Evolutionary conservation across 2,329 filamentous ascomycete species (phyloP).

Genomic region (Paecilomyces niveus): DNA sequence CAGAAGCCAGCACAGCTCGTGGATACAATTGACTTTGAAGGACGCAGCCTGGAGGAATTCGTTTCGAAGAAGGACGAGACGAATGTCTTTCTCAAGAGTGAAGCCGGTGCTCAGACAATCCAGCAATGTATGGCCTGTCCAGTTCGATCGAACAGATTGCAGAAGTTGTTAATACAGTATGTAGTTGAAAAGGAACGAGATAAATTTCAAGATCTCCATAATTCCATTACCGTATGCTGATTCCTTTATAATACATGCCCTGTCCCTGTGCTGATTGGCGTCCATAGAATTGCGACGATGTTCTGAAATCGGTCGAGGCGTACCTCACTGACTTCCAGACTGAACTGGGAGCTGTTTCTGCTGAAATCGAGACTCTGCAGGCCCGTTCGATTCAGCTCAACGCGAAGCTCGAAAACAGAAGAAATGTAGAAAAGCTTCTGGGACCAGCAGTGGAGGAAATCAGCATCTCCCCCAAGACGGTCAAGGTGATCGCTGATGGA

Average conservation of each 20-base stretch:
- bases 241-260: background rate
- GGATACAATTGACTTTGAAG: conserved; percentile 69
- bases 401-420: conserved; percentile 78
- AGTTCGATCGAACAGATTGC: background rate
- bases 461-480: conserved; percentile 74
- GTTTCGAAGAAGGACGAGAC: conserved; percentile 34
- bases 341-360: conserved; percentile 83
- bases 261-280: background rate
- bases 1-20: conserved; percentile 43
- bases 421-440: conserved; percentile 78
- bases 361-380: conserved; percentile 91
- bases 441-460: conserved; percentile 88
- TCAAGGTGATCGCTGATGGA: conserved; percentile 80
- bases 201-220: conserved; percentile 84
- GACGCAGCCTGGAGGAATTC: conserved; percentile 68
- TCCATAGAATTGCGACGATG: conserved; percentile 72
- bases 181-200: conserved; percentile 69
- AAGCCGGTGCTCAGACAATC: conserved; percentile 51
- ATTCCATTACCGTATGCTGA: conserved; percentile 58
- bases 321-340: conserved; percentile 91
- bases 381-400: conserved; percentile 77
- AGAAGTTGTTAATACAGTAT: conserved; percentile 8
- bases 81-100: conserved; percentile 17
- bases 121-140: conserved; percentile 60
- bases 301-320: conserved; percentile 84